A percentile compares a stretch with the other conserved stretches of the same genome.
These are phyloP conservation scores for Paralagenidium karlingii DNA, from an alignment of 352 stramenopile species.

Conservation along the genomic window DNA sequence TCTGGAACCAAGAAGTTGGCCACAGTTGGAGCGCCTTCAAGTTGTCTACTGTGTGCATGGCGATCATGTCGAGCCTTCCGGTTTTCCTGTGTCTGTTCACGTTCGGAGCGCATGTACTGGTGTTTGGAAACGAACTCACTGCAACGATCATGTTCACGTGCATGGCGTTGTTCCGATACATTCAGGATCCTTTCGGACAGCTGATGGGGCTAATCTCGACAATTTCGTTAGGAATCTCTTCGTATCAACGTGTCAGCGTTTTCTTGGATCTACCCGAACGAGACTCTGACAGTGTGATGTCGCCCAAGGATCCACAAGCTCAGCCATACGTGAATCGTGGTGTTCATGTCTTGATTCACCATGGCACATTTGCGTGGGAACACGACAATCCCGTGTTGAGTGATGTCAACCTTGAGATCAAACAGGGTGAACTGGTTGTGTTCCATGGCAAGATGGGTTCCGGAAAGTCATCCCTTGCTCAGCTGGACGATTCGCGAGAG, in stretches of 20 bases:
- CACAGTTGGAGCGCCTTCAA: too few species aligned
- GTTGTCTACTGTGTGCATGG: too few species aligned
- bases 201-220: constrained; percentile 18
- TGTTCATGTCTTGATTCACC: constrained; percentile 36
- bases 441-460: constrained; percentile 89
- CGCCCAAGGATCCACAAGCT: constrained; percentile 4
- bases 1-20: too few species aligned
- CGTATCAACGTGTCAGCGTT: constrained; percentile 15
- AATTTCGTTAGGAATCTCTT: constrained; percentile 23
- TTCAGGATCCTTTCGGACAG: constrained; percentile 20
- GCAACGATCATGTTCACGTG: constrained; percentile 53
- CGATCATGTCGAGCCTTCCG: too few species aligned
- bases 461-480: constrained; percentile 90
- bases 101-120: constrained; percentile 28
- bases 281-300: constrained; percentile 7
- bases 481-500: constrained; percentile 20
- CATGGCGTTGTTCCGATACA: constrained; percentile 34
- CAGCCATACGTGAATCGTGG: too few species aligned
- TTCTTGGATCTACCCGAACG: constrained; percentile 20
- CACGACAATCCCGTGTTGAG: constrained; percentile 11
- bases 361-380: constrained; percentile 43
- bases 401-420: constrained; percentile 73
- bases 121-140: constrained; percentile 19
- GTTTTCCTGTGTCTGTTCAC: too few species aligned
- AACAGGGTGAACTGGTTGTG: constrained; percentile 84